These are phyloP conservation scores for Colletotrichum higginsianum DNA, from an alignment of 2,329 filamentous ascomycete genomes.

Conservation along the genomic window DNA sequence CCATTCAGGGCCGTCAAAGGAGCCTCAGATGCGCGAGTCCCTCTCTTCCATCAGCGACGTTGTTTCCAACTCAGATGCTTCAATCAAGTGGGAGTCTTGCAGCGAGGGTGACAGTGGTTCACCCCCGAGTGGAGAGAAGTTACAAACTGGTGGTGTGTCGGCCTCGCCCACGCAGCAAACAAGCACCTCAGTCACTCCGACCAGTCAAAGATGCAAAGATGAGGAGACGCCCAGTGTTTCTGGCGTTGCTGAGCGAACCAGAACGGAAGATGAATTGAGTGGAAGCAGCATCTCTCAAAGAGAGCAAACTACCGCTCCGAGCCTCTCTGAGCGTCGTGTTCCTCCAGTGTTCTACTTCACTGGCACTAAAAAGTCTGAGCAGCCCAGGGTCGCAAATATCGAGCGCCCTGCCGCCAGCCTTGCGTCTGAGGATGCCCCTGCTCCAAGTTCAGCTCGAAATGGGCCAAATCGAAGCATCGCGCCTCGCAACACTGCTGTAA, in stretches of 20 bases:
- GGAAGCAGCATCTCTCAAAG: neutral
- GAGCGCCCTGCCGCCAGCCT: neutral
- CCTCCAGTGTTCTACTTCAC: neutral
- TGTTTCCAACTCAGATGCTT: neutral
- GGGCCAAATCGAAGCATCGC: neutral
- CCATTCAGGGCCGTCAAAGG: neutral
- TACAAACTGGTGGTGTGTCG: neutral
- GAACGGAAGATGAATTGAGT: neutral
- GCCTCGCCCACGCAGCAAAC: neutral
- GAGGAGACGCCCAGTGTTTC: neutral
- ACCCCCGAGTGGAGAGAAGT: neutral
- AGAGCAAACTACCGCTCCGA: neutral
- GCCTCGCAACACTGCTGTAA: neutral
- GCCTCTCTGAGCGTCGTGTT: neutral
- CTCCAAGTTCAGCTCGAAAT: neutral
- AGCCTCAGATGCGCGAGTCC: too few relatives aligned
- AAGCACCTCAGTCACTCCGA: neutral
- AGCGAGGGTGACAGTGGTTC: neutral
- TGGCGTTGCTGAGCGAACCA: neutral
- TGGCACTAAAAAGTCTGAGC: neutral
- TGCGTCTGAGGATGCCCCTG: neutral
- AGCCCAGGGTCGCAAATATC: neutral
- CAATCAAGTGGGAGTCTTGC: slow-evolving; percentile 16
- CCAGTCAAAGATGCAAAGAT: too few relatives aligned
- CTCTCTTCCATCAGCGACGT: neutral